phyloP scores from a whole-genome alignment of 768 basidiomycete genomes.

The Mycena filopes region DNA sequence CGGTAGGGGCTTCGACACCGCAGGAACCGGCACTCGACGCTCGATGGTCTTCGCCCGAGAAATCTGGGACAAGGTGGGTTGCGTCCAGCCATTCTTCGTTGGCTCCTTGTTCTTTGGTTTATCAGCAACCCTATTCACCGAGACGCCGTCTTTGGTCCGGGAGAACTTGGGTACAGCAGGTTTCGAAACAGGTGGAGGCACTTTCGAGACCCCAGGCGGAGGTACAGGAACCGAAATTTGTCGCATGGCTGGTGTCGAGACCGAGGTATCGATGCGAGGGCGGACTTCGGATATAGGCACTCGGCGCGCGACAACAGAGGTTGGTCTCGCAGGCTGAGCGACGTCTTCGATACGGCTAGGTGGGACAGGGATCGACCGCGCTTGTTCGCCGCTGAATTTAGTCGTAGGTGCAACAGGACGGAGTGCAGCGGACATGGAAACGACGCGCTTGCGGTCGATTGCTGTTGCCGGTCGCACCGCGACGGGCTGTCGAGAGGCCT shows the following conservation, averaged over 20 bases:
- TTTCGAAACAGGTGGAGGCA: background rate
- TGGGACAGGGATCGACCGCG: constrained; percentile 12
- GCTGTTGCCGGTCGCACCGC: background rate
- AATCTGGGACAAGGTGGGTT: constrained; percentile 31
- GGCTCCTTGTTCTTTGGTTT: constrained; percentile 26
- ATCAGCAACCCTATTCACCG: background rate
- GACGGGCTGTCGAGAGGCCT: constrained; percentile 13
- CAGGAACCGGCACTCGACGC: constrained; percentile 28
- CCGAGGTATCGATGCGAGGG: constrained; percentile 24
- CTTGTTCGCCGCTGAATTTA: constrained; percentile 18
- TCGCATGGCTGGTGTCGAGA: constrained; percentile 31
- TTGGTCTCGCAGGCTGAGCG: background rate
- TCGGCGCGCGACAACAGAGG: constrained; percentile 20
- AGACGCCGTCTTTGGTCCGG: constrained; percentile 6
- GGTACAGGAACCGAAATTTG: background rate
- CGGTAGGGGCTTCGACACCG: background rate
- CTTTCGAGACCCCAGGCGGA: no score
- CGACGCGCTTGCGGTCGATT: constrained; percentile 25
- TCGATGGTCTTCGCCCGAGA: constrained; percentile 29
- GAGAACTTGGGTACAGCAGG: constrained; percentile 1
- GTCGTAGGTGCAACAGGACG: constrained; percentile 11
- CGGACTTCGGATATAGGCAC: constrained; percentile 19
- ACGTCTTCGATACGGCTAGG: constrained; percentile 14
- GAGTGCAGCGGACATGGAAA: constrained; percentile 31
- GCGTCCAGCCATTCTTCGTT: constrained; percentile 20